These are phyloP conservation scores for Phytophthora ohioensis DNA, from an alignment of 352 stramenopile genomes.

Conservation along the genomic window DNA sequence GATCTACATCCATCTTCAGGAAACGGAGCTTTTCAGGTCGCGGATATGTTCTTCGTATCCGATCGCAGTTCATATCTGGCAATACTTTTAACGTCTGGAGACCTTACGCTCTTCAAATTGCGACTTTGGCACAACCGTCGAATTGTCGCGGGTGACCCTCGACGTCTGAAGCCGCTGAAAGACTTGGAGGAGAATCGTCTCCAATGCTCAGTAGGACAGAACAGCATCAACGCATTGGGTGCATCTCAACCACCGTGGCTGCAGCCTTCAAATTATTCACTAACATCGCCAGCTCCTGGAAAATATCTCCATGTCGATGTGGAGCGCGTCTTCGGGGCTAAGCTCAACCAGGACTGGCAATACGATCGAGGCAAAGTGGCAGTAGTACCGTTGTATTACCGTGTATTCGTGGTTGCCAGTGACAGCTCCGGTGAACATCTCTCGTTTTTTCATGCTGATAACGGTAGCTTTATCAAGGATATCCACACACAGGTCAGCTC, in stretches of 20 bases:
- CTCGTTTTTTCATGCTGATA: slow-evolving; percentile 38
- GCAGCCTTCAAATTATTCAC: not conserved
- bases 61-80: slow-evolving; percentile 35
- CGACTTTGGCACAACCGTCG: slow-evolving; percentile 41
- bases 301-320: slow-evolving; percentile 47
- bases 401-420: slow-evolving; percentile 30
- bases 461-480: slow-evolving; percentile 28
- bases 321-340: slow-evolving; percentile 34
- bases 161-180: slow-evolving; percentile 29
- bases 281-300: slow-evolving; percentile 28
- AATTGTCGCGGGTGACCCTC: slow-evolving; percentile 33
- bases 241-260: slow-evolving; percentile 4
- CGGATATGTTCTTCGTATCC: slow-evolving; percentile 35
- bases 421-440: slow-evolving; percentile 25
- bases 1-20: slow-evolving; percentile 24
- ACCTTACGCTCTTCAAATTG: slow-evolving; percentile 38
- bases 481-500: slow-evolving; percentile 5
- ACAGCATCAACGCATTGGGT: slow-evolving; percentile 10
- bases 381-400: slow-evolving; percentile 26
- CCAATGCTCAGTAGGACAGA: slow-evolving; percentile 30
- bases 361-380: slow-evolving; percentile 30
- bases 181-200: slow-evolving; percentile 21
- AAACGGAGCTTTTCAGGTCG: slow-evolving; percentile 12
- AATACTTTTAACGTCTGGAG: slow-evolving; percentile 31
- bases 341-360: slow-evolving; percentile 3